Conservation (phyloP, 352 stramenopile genomes). For the Globisporangium recalcitrans region DNA sequence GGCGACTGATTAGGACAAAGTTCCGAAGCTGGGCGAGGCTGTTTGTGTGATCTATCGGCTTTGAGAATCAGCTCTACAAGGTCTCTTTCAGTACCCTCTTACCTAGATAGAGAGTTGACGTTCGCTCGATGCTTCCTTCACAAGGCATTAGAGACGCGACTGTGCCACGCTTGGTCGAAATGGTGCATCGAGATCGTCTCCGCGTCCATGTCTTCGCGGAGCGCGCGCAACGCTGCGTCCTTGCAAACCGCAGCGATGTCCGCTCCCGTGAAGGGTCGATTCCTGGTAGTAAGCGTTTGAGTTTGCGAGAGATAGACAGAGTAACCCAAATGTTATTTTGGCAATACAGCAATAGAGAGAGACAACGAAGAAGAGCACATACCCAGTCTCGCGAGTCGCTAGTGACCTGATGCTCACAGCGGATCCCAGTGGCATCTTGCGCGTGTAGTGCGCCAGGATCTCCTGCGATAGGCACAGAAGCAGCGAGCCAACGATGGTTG, state of each 20-base stretch:
- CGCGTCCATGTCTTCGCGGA: conserved; percentile 56
- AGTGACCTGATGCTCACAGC: conserved; percentile 52
- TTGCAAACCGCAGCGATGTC: conserved; percentile 72
- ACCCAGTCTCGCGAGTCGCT: conserved; percentile 35
- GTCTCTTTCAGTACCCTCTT: no score
- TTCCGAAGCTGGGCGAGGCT: no score
- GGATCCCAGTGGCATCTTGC: conserved; percentile 54
- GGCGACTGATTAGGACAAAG: conserved; percentile 10
- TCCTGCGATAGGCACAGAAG: conserved; percentile 23
- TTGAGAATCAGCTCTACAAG: no score
- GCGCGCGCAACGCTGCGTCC: conserved; percentile 68
- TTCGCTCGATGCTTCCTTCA: not conserved
- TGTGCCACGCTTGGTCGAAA: conserved; percentile 47
- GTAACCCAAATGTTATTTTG: no score
- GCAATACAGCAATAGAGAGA: no score
- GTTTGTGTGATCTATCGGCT: no score
- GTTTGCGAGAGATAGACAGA: no score
- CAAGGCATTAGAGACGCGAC: conserved; percentile 13
- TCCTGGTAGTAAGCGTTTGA: conserved; percentile 23
- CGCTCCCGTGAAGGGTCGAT: conserved; percentile 43
- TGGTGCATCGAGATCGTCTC: conserved; percentile 28
- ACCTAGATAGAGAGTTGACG: no score
- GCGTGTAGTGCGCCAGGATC: conserved; percentile 62
- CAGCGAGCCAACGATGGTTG: conserved; percentile 4
- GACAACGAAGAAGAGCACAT: not conserved